Evolutionary conservation across 1,139 yeast species (phyloP).

Genomic region (Maudiozyma humilis): DNA sequence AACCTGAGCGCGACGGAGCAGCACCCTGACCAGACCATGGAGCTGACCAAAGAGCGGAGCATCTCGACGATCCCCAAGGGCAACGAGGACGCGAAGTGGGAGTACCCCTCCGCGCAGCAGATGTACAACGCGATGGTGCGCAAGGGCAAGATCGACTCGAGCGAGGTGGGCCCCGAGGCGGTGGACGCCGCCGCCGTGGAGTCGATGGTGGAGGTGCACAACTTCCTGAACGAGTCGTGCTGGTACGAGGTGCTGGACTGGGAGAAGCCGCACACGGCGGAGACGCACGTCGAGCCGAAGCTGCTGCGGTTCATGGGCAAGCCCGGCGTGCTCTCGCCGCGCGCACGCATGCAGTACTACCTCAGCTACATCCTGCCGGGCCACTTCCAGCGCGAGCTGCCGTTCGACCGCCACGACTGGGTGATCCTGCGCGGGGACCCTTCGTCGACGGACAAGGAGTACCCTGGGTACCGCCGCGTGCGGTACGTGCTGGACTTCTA

Average conservation of each 20-base stretch:
- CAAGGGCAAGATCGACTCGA: constrained; percentile 56
- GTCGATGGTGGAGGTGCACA: constrained; percentile 94
- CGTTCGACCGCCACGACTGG: constrained; percentile 99
- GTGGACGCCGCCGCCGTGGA: constrained; percentile 95
- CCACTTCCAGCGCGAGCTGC: constrained; percentile 67
- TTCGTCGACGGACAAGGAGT: constrained; percentile 24
- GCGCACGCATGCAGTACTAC: constrained; percentile 63
- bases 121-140: constrained; percentile 96
- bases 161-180: constrained; percentile 42
- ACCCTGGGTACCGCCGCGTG: constrained; percentile 50
- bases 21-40: constrained; percentile 74
- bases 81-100: constrained; percentile 67
- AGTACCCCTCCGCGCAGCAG: constrained; percentile 97
- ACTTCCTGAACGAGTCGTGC: constrained; percentile 93
- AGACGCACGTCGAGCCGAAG: constrained; percentile 58
- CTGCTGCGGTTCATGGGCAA: constrained; percentile 83
- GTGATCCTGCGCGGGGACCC: constrained; percentile 62
- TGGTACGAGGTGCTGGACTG: constrained; percentile 92
- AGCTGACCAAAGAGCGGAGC: constrained; percentile 76
- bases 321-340: constrained; percentile 82
- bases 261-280: constrained; percentile 59
- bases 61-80: constrained; percentile 86
- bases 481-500: constrained; percentile 94
- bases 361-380: constrained; percentile 67
- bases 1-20: constrained; percentile 48